phyloP scores from a whole-genome alignment of 768 basidiomycete genomes.

The Phylloporus sp. region DNA sequence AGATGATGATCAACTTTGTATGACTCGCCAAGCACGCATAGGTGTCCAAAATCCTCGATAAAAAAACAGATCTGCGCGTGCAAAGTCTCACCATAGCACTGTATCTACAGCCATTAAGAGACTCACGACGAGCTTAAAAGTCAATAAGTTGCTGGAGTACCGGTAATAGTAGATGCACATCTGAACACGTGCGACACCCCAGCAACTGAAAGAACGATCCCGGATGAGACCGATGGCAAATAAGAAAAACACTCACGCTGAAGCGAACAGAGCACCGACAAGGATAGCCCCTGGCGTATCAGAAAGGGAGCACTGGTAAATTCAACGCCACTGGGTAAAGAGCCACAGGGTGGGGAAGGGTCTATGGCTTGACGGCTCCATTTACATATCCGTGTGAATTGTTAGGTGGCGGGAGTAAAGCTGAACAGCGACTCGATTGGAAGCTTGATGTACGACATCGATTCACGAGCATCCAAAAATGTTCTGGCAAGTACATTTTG shows the following conservation, averaged over 20 bases:
- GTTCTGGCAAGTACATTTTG: too few species aligned
- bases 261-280: conserved; percentile 47
- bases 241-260: conserved; percentile 39
- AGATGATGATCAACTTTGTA: conserved; percentile 55
- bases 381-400: too few species aligned
- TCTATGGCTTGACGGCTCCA: too few species aligned
- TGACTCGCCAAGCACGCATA: conserved; percentile 49
- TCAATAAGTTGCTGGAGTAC: conserved; percentile 29
- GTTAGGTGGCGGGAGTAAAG: too few species aligned
- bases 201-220: conserved; percentile 37
- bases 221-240: background rate
- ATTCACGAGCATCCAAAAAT: too few species aligned
- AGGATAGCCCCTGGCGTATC: conserved; percentile 53
- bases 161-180: conserved; percentile 46
- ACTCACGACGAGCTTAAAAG: conserved; percentile 38
- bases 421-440: too few species aligned
- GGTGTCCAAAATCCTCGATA: conserved; percentile 42
- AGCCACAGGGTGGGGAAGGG: too few species aligned
- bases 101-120: conserved; percentile 29
- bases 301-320: conserved; percentile 21
- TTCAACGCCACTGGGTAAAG: conserved; percentile 1
- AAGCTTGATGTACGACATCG: too few species aligned
- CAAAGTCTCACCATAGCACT: conserved; percentile 12
- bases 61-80: background rate
- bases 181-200: conserved; percentile 53